Evolutionary conservation across 352 stramenopile species (phyloP), one percentile per base, ranked within the genome.

Genomic region (Globisporangium megalacanthum): DNA sequence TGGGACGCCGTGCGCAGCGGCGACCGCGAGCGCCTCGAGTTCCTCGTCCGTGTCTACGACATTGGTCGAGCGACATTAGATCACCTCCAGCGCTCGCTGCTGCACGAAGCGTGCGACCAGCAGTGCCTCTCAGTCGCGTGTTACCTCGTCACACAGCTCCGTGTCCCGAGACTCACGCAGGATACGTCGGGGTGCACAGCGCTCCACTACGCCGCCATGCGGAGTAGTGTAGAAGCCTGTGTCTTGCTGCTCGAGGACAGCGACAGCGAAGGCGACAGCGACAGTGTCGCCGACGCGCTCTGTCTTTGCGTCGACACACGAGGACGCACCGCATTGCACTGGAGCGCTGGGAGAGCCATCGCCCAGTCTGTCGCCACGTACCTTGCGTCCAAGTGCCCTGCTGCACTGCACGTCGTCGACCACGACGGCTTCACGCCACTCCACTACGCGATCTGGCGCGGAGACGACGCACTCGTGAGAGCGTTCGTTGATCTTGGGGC

Each of bases 21-120:
- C 8, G 67, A 88, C 39, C 45, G 77, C 4, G 54, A 69, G 15
- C 64, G 79, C 2, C 61, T 90, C 2, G 37, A 69, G 49, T 69
- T 49, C 6, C 56, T 90, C 33, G 31, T 67, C 1, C 46, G 64
- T n/a, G 25, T 73, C 31, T 75, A 76, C 20, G 9, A 4, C 22
- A 4, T 4, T 29, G 25, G 4, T 29, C 25, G 25, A 29, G 7
- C 2, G n/a, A 47, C 8, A 49, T 15, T n/a, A 56, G 44, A 6
- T 59, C 33, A 29, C 6, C 25, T 46, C 10, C 65, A 61, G 25
- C 57, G 64, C 25, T 76, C 79, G 15, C 46, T 87, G n/a, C 56
- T 90, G 7, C 79, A 88, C 37, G 77, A 90, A 65, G 79, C 77
- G 0, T 86, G 75, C 52, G 61, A 70, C 44, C 53, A 49, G 7